Conservation (phyloP, 2,329 filamentous ascomycete genomes). For the Ustilaginoidea virens region DNA sequence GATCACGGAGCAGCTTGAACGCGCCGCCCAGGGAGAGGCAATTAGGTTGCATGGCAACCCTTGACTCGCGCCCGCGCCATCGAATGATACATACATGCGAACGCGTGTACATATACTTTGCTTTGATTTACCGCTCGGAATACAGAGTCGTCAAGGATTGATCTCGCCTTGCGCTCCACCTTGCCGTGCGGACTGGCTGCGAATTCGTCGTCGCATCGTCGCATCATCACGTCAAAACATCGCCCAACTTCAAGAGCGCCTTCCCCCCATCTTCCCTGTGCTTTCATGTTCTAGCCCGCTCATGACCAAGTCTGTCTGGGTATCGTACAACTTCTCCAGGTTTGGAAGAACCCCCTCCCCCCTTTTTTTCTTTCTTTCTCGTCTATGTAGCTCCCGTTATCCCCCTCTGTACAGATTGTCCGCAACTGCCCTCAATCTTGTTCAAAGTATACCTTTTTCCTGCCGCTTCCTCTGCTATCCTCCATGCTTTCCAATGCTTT, state of each 20-base stretch:
- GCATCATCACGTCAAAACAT: neutral
- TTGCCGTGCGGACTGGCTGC: conserved; percentile 42
- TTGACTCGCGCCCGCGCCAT: conserved; percentile 12
- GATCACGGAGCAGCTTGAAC: conserved; percentile 3
- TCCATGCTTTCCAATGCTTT: conserved; percentile 42
- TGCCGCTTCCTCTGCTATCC: conserved; percentile 27
- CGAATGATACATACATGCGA: conserved; percentile 3
- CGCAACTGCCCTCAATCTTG: conserved; percentile 13
- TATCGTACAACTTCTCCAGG: conserved; percentile 8
- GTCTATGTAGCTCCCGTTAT: neutral
- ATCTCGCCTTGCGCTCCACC: conserved; percentile 65
- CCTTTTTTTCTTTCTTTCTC: too few relatives aligned
- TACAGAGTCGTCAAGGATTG: conserved; percentile 61
- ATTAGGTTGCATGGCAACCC: too few relatives aligned
- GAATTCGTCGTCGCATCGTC: neutral
- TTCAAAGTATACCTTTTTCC: conserved; percentile 38
- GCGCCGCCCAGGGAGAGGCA: too few relatives aligned
- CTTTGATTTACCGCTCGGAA: conserved; percentile 54
- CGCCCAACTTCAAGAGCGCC: too few relatives aligned
- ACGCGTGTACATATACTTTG: neutral
- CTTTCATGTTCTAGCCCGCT: too few relatives aligned
- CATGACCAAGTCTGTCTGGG: conserved; percentile 2
- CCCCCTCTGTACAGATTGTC: conserved; percentile 12
- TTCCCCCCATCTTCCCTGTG: too few relatives aligned
- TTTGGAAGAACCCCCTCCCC: too few relatives aligned